These are phyloP conservation scores for Podaxis sp. DNA, from an alignment of 768 basidiomycete genomes.

Conservation along the genomic window DNA sequence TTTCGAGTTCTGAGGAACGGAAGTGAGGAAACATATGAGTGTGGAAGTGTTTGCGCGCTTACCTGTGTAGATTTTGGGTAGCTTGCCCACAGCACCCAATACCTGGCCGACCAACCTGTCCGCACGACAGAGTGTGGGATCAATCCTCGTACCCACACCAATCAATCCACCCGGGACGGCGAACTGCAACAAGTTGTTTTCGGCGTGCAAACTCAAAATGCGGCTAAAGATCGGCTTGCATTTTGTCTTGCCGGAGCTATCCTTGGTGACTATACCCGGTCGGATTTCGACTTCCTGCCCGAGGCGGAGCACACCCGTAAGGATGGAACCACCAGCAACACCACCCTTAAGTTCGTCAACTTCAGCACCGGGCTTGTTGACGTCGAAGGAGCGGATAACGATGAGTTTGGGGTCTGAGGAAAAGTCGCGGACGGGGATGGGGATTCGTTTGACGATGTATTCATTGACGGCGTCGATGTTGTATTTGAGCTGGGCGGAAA, in stretches of 20 bases:
- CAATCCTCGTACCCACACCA: slow-evolving; percentile 96
- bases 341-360: slow-evolving; percentile 98
- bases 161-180: slow-evolving; percentile 98
- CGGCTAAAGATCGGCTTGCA: slow-evolving; percentile 92
- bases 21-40: slow-evolving; percentile 4
- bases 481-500: slow-evolving; percentile 98
- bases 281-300: slow-evolving; percentile 96
- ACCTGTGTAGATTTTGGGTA: slow-evolving; percentile 93
- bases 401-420: slow-evolving; percentile 89
- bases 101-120: slow-evolving; percentile 98
- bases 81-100: slow-evolving; percentile 89
- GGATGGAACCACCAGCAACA: slow-evolving; percentile 95
- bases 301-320: slow-evolving; percentile 86
- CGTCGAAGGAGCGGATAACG: slow-evolving; percentile 98
- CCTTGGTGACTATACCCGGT: slow-evolving; percentile 96
- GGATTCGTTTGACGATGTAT: slow-evolving; percentile 96
- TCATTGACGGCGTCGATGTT: slow-evolving; percentile 99
- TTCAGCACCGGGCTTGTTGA: slow-evolving; percentile 98
- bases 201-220: slow-evolving; percentile 92
- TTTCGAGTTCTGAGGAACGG: slow-evolving; percentile 70
- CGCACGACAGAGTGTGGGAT: slow-evolving; percentile 95
- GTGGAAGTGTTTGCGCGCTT: slow-evolving; percentile 8
- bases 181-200: slow-evolving; percentile 91
- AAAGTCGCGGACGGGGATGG: slow-evolving; percentile 93
- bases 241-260: slow-evolving; percentile 81